Evolutionary conservation across 257 asterid species (phyloP).

Genomic region (Solanum gandarillasii): DNA sequence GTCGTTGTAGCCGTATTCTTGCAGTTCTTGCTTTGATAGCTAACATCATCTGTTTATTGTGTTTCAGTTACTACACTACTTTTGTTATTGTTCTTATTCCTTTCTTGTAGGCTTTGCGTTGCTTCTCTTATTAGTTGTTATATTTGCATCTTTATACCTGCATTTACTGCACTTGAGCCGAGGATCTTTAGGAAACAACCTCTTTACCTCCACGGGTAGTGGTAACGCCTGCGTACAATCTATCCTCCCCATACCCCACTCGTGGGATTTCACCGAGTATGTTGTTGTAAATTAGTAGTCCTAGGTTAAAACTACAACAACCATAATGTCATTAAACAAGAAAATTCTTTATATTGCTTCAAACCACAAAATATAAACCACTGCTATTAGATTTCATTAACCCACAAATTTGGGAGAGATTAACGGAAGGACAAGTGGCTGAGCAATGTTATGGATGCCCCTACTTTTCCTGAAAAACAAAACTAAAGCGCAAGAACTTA

Average conservation of each 20-base stretch:
- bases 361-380: neutral
- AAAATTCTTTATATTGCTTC: neutral
- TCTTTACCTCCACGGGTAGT: neutral
- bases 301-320: neutral
- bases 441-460: neutral
- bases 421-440: neutral
- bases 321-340: neutral
- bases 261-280: neutral
- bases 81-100: neutral
- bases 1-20: neutral
- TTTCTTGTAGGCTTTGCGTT: neutral
- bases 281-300: neutral
- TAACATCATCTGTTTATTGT: neutral
- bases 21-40: neutral
- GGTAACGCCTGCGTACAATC: neutral
- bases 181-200: neutral
- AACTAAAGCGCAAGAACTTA: neutral
- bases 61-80: neutral
- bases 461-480: neutral
- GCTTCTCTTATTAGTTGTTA: neutral
- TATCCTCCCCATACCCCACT: neutral
- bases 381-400: neutral
- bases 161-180: neutral
- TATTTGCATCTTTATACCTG: neutral
- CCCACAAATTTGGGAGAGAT: neutral